Base-by-base conservation (phyloP, 495 filamentous ascomycete genomes). In the Trichoderma gamsii region DNA sequence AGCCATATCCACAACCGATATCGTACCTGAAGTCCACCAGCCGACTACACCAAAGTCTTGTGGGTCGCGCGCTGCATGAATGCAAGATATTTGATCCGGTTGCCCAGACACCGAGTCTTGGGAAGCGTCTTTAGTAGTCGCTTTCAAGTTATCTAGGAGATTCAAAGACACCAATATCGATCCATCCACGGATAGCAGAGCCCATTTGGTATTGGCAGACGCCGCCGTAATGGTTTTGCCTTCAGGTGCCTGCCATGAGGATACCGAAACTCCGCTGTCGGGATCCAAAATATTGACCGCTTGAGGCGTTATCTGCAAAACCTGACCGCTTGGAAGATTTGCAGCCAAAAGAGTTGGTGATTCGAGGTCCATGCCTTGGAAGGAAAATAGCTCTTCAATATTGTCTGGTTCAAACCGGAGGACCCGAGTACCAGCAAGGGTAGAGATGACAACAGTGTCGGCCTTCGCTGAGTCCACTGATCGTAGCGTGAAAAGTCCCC, bases 351-450 rank as follows among this genome's bases (percentile, higher is more conserved):
- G 79, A n/a, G 93, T 97, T 67, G 81, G 86, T 70, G 91, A 84
- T 43, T 84, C 77, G 43, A 98, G 75, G 9, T 79, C 72, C 66
- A 99, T 83, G 0, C 91, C 90, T 27, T 84, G 79, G 71, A 91
- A 93, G 0, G 82, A 76, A 9, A 90, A 87, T 23, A 97, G 71
- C 75, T 99, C 96, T 74, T 97, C 93, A 2, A 96, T 88, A 4
- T 92, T 93, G 35, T 88, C 80, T 0, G 80, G 44, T 63, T 85
- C 85, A 74, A 99, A 98, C 8, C 73, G 79, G 75, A 98, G 97
- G 11, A 94, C 80, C 63, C 95, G 81, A 1, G 94, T 96, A 72
- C 97, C 92, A 29, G 88, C 86, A 29, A 96, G 81, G 67, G 96
- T 92, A 0, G 93, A 92, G 13, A 91, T 89, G 27, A 93, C 73